phyloP scores from a whole-genome alignment of 441 rosid species.

The Gossypium gossypioides region DNA sequence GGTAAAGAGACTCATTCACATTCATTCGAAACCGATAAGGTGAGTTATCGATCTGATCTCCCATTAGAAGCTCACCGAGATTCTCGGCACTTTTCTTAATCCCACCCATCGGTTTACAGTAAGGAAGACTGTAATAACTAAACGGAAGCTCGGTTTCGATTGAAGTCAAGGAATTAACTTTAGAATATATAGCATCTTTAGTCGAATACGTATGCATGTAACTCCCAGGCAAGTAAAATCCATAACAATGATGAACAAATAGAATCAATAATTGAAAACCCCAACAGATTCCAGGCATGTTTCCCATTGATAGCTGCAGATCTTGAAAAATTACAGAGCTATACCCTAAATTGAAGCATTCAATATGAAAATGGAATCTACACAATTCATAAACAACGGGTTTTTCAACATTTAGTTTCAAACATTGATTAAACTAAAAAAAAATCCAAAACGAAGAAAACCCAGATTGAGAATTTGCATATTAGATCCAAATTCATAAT shows the following conservation, averaged over 20 bases:
- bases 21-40: slow-evolving; percentile 76
- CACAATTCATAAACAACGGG: not conserved
- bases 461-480: not conserved
- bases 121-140: slow-evolving; percentile 76
- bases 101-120: slow-evolving; percentile 55
- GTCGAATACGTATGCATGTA: slow-evolving; percentile 66
- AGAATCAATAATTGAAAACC: slow-evolving; percentile 38
- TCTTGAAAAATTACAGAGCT: not conserved
- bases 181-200: slow-evolving; percentile 38
- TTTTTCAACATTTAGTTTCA: not conserved
- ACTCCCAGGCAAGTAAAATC: slow-evolving; percentile 85
- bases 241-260: slow-evolving; percentile 33
- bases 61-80: slow-evolving; percentile 96
- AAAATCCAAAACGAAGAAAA: not conserved
- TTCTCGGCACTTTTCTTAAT: slow-evolving; percentile 83
- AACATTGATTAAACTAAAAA: not conserved
- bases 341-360: not conserved
- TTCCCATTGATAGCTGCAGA: slow-evolving; percentile 19
- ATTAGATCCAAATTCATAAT: not conserved
- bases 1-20: slow-evolving; percentile 61
- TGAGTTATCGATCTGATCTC: slow-evolving; percentile 88
- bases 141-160: slow-evolving; percentile 90
- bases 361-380: not conserved
- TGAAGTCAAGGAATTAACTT: slow-evolving; percentile 89
- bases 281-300: slow-evolving; percentile 32